phyloP scores from a whole-genome alignment of 306 rosid species.

The Glycine tomentella region DNA sequence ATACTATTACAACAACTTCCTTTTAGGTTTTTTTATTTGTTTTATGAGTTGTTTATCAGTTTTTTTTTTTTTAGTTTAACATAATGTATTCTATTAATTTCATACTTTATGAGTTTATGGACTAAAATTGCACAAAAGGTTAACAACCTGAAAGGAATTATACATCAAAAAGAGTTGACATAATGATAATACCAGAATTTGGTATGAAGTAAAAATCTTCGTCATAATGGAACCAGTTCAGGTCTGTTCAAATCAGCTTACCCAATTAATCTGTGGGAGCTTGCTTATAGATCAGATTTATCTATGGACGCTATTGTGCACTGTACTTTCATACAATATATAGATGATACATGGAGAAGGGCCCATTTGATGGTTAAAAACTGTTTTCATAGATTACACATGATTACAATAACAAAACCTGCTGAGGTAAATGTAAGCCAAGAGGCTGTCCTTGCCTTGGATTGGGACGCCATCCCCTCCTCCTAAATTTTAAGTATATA shows the following conservation, averaged over 20 bases:
- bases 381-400: background rate
- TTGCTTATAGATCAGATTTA: background rate
- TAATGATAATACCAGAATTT: background rate
- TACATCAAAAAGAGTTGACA: background rate
- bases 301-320: background rate
- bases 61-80: background rate
- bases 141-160: background rate
- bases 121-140: background rate
- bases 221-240: background rate
- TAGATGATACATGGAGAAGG: constrained; percentile 5
- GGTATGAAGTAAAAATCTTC: background rate
- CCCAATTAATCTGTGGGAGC: constrained; percentile 9
- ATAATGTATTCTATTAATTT: background rate
- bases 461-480: too few species aligned
- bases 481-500: too few species aligned
- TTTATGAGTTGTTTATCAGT: background rate
- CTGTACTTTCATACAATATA: background rate
- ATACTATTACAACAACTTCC: background rate
- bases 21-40: background rate
- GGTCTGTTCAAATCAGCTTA: background rate
- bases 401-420: background rate
- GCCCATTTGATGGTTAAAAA: constrained; percentile 14
- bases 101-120: background rate
- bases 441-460: too few species aligned
- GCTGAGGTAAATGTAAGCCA: too few species aligned